These are phyloP conservation scores for Chaetomium tenue DNA, from an alignment of 495 filamentous ascomycete genomes.

Conservation along the genomic window DNA sequence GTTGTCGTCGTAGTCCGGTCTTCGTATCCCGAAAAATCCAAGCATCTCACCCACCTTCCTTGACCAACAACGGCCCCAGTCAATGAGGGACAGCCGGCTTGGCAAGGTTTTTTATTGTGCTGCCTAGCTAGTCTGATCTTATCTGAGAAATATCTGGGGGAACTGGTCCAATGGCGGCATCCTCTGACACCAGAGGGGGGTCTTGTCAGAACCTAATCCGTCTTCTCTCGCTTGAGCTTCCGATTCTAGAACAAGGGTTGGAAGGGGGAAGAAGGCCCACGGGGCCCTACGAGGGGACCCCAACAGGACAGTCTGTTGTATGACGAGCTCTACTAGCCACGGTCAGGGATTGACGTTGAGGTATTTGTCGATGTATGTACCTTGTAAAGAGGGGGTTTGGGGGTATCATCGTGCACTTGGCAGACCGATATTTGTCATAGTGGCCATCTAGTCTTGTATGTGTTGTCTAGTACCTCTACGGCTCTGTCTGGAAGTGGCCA, in stretches of 20 bases:
- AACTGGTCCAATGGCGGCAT: background rate
- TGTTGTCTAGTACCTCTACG: background rate
- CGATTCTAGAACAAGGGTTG: background rate
- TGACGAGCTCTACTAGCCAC: background rate
- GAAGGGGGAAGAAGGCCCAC: background rate
- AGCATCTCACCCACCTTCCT: background rate
- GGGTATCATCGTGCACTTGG: background rate
- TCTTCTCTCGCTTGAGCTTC: background rate
- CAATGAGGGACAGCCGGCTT: background rate
- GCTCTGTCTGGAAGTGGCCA: background rate
- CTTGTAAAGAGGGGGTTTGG: background rate
- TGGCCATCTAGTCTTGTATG: background rate
- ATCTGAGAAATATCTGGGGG: slow-evolving; percentile 4
- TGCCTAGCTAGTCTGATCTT: slow-evolving; percentile 16
- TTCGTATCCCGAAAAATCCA: no score
- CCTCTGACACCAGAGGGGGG: background rate
- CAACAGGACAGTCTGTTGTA: background rate
- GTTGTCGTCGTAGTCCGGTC: no score
- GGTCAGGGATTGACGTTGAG: background rate
- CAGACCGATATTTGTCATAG: background rate
- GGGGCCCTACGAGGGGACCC: no score
- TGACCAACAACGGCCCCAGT: background rate
- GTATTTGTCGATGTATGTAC: background rate
- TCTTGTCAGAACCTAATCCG: slow-evolving; percentile 1
- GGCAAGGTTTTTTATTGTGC: slow-evolving; percentile 7